Base-by-base conservation (phyloP, 345 rosid genomes). In the Brassica cretica region DNA sequence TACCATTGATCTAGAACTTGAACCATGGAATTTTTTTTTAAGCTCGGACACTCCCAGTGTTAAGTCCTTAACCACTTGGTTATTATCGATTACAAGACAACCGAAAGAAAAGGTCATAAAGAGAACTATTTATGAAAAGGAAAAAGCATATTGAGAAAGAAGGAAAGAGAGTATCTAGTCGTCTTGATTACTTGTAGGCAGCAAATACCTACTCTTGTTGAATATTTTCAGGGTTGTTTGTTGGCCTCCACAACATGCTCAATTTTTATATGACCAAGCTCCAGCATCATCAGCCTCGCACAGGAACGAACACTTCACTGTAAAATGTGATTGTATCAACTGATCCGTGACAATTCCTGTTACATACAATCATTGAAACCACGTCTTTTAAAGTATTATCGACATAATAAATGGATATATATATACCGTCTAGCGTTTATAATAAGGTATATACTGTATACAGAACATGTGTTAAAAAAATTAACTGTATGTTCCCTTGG, bases 281-380 rank as follows among this genome's bases (percentile, higher is more conserved):
- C 21, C 55, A 41, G 2, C 33, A 41, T 30, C 35, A 24, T 5
- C 39, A 5, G 37, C 6, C 37, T 33, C 8, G 5, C 37, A 11
- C 35, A 10, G 35, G 7, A 67, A 46, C 2, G 59, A 93, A 93
- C 59, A 87, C 76, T 84, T 91, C 88, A 71, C 89, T 88, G 89
- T 92, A 92, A 76, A 89, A 93, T 33, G 90, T 86, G 64, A 91
- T 86, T 41, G 88, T 88, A 82, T 91, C 94, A 10, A 89, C 86
- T 89, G 87, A 64, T 85, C 94, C 73, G 84, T 86, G 39, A 89
- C 89, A 3, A 86, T 72, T 83, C 85, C 91, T 89, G 91, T 69
- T 72, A 72, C 62, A 70, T 27, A 39, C 2, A 11, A 55, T 59
- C 11, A 79, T 18, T 74, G 61, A 32, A 3, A 64, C 51, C 24